Percentiles rank a stretch among this genome's conserved stretches.
Conservation (phyloP, 768 basidiomycete species). For the Phanerochaete carnosa region DNA sequence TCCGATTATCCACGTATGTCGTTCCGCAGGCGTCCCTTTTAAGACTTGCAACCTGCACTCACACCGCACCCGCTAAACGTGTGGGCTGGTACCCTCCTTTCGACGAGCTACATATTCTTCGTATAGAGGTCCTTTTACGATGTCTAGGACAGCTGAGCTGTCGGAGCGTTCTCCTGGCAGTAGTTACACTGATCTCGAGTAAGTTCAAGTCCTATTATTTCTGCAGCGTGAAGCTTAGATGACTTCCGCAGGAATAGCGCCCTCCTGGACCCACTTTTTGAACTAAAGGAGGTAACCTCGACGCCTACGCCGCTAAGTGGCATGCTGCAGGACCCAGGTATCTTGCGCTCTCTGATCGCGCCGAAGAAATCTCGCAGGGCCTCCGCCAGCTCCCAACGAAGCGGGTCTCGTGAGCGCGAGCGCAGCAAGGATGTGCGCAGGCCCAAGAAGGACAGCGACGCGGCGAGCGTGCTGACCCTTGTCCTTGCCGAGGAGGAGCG, state of each 20-base stretch:
- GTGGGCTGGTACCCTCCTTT: slow-evolving; percentile 11
- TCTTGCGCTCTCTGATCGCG: slow-evolving; percentile 34
- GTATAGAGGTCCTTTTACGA: not conserved
- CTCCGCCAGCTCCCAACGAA: slow-evolving; percentile 38
- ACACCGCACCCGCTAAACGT: slow-evolving; percentile 3
- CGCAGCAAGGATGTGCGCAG: slow-evolving; percentile 17
- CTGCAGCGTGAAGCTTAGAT: not conserved
- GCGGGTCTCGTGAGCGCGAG: slow-evolving; percentile 30
- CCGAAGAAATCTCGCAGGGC: slow-evolving; percentile 31
- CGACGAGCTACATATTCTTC: not conserved
- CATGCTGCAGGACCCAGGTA: slow-evolving; percentile 42
- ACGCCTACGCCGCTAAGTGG: slow-evolving; percentile 43
- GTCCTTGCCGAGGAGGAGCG: slow-evolving; percentile 54
- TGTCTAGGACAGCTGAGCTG: slow-evolving; percentile 5
- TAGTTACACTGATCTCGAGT: not conserved
- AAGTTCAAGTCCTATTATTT: not conserved
- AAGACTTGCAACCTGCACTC: not conserved
- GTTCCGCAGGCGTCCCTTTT: not conserved
- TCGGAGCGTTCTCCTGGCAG: not conserved
- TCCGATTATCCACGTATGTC: not conserved
- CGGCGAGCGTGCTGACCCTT: slow-evolving; percentile 29
- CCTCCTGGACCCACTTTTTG: slow-evolving; percentile 10
- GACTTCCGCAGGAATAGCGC: not conserved
- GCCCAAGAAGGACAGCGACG: slow-evolving; percentile 19
- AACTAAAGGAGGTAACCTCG: slow-evolving; percentile 39